These are phyloP conservation scores for Septoria petroselini DNA, from an alignment of 2,329 filamentous ascomycete genomes.

Conservation along the genomic window DNA sequence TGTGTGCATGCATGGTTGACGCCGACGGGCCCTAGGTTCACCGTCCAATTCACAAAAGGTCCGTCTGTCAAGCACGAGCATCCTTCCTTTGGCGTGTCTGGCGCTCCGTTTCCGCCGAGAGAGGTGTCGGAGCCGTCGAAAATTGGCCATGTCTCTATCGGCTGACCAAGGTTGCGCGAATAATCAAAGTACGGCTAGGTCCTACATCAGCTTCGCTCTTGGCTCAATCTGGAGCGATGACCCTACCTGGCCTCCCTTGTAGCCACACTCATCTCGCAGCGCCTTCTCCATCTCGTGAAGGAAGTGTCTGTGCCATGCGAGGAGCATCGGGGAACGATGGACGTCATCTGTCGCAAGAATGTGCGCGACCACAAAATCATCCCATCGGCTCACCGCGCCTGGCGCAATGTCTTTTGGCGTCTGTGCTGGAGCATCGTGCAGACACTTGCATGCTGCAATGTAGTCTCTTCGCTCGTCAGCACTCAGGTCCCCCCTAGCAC, in stretches of 20 bases:
- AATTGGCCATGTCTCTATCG: slow-evolving; percentile 40
- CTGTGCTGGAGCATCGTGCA: slow-evolving; percentile 16
- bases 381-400: slow-evolving; percentile 32
- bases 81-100: slow-evolving; percentile 47
- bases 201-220: background rate
- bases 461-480: slow-evolving; percentile 19
- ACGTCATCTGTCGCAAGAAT: slow-evolving; percentile 32
- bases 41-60: slow-evolving; percentile 47
- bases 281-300: slow-evolving; percentile 44
- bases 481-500: slow-evolving; percentile 27
- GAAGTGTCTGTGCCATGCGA: slow-evolving; percentile 44
- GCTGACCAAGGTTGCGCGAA: slow-evolving; percentile 39
- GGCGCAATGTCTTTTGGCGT: slow-evolving; percentile 21
- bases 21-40: slow-evolving; percentile 31
- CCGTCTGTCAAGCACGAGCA: slow-evolving; percentile 54
- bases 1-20: slow-evolving; percentile 11
- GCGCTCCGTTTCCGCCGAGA: slow-evolving; percentile 48
- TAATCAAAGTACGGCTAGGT: slow-evolving; percentile 16
- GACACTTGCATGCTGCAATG: slow-evolving; percentile 24
- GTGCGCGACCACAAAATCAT: slow-evolving; percentile 35
- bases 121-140: slow-evolving; percentile 32
- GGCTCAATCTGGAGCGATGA: no score
- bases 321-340: slow-evolving; percentile 31
- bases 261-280: slow-evolving; percentile 43
- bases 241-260: slow-evolving; percentile 36